Evolutionary conservation across 2,329 filamentous ascomycete species (phyloP).

Genomic region (Aspergillus tamarii): DNA sequence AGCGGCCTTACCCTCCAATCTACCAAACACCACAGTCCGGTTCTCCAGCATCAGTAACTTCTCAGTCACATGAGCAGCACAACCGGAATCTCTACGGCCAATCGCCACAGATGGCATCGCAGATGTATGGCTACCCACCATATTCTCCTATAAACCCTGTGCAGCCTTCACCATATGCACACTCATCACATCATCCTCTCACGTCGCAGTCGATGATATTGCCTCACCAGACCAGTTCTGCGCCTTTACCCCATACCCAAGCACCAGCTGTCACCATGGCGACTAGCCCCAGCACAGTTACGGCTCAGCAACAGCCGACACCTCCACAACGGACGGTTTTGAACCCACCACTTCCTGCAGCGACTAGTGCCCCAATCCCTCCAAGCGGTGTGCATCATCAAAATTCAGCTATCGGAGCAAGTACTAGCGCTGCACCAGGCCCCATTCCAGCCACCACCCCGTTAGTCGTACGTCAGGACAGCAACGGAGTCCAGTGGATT

Average conservation of each 20-base stretch:
- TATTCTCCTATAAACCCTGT: constrained; percentile 57
- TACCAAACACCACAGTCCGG: constrained; percentile 96
- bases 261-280: constrained; percentile 61
- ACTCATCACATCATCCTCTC: constrained; percentile 60
- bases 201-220: constrained; percentile 60
- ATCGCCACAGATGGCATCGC: constrained; percentile 77
- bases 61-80: constrained; percentile 87
- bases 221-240: constrained; percentile 38
- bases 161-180: constrained; percentile 61
- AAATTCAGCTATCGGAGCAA: constrained; percentile 61
- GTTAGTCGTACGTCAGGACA: constrained; percentile 88
- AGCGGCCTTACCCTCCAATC: constrained; percentile 80
- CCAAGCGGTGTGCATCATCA: constrained; percentile 32
- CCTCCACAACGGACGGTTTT: constrained; percentile 40
- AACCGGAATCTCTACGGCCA: constrained; percentile 80
- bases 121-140: constrained; percentile 76
- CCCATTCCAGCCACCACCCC: constrained; percentile 97
- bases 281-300: constrained; percentile 59
- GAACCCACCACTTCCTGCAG: constrained; percentile 49
- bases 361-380: constrained; percentile 56
- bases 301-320: constrained; percentile 40
- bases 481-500: constrained; percentile 98
- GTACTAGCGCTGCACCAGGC: constrained; percentile 89
- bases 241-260: constrained; percentile 18
- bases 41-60: constrained; percentile 90